Base-by-base conservation (phyloP, 148 eudicot genomes). In the Oxyria digyna region DNA sequence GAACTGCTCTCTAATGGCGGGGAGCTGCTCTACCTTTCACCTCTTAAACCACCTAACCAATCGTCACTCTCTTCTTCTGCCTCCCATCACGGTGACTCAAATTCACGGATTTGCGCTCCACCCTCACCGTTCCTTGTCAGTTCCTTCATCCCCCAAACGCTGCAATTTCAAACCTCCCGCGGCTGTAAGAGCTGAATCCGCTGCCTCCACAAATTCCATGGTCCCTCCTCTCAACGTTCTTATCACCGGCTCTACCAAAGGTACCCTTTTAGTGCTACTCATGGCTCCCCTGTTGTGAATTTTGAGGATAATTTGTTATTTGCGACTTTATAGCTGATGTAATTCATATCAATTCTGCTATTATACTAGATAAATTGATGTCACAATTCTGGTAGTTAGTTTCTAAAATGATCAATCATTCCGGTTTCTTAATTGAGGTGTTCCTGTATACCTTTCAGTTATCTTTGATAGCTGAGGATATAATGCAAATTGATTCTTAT, bases 191-290 rank as follows among this genome's bases (percentile, higher is more conserved):
- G 65, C 75, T 67, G 43, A 57, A 48, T 73, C 73, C 55, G 52
- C 73, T 26, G 54, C 32, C 31, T 64, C 50, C 67, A 73, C 54
- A 69, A 82, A 83, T 69, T 77, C 87, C 32, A 91, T 85, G 93
- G 69, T 57, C 57, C 93, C 96, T 69, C 96, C 97, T 71, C 89
- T 84, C 71, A 87, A 89, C 62, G 91, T 91, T 40, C 74, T 91
- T 71, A 91, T 91, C 72, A 91, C 96, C 57, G 97, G 97, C 45
- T 87, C 96, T 8, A 75, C 90, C 20, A 91, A 87, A 85, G 97
- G 97, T 79, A 24, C 18, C 5, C 64, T 33, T 38, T 45, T 45
- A 45, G 0, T 45, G 18, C 49, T 45, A 45, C 49, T 15, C 6
- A 45, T 14, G 17, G 50, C 5, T 10, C 43, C 14, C 14, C 10